Evolutionary conservation across 192 early-diverging fungal genomes (phyloP).

Genomic region (Fimicolochytrium jonesii): DNA sequence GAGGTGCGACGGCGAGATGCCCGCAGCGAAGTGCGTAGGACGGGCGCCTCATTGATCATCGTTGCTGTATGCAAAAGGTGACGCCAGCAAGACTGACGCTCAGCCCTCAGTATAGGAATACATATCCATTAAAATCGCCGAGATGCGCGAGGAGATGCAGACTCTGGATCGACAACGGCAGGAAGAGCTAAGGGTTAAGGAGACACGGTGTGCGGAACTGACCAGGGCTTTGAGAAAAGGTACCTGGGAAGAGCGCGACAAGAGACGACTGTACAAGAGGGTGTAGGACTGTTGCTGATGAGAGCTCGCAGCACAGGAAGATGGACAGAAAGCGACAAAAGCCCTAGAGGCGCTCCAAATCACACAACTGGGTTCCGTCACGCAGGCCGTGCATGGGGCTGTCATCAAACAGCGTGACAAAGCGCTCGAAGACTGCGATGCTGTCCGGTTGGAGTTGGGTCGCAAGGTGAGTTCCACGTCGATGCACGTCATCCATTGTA

Average conservation of each 20-base stretch:
- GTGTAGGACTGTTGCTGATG: neutral
- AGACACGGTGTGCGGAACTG: conserved; percentile 26
- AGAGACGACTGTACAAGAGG: neutral
- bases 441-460: too few relatives aligned
- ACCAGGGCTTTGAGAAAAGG: conserved; percentile 25
- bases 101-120: conserved; percentile 13
- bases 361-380: neutral
- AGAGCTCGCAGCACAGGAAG: conserved; percentile 8
- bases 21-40: conserved; percentile 13
- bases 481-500: too few relatives aligned
- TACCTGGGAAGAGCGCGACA: too few relatives aligned
- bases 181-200: conserved; percentile 36
- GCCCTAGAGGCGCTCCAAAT: neutral
- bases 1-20: conserved; percentile 29
- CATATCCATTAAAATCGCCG: conserved; percentile 20
- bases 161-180: conserved; percentile 16
- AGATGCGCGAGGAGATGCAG: conserved; percentile 31
- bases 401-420: neutral
- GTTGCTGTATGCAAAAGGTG: too few relatives aligned
- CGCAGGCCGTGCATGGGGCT: neutral
- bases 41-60: too few relatives aligned
- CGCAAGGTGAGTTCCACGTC: too few relatives aligned
- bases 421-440: neutral
- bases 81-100: neutral
- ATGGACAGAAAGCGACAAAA: too few relatives aligned